Evolutionary conservation across 768 basidiomycete genomes (phyloP), one percentile per base, ranked within the genome.

Genomic region (Naematelia encephala): DNA sequence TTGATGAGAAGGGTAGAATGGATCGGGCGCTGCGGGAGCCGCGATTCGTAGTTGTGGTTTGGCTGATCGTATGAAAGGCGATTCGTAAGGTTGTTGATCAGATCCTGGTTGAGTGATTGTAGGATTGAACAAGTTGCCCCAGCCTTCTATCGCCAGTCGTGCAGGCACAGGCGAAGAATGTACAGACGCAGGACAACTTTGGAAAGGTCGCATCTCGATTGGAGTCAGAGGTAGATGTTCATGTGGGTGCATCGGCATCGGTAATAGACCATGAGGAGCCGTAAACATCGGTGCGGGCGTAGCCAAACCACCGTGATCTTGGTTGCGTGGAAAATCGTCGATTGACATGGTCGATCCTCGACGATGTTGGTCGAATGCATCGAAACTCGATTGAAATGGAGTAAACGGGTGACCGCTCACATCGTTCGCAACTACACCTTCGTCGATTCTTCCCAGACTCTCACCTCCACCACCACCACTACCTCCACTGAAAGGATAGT

Each of bases 21-120:
- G 61, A 30, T 53, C 26, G 5, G 53, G n/a, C 1, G 65, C 61
- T 3, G 65, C 65, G 1, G 65, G 65, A 2, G 57, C 58, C 2
- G 65, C 59, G 42, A 67, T 63, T n/a, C 46, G 23, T 19, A 25
- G 5, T 28, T 54, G 56, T 26, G 51, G 16, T 21, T 27, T 29
- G 12, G 51, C n/a, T 0, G 34, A 21, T 29, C 30, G 8, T 19
- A 21, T 30, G 25, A 51, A 54, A 19, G 23, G 29, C 2, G 30
- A 12, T 5, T 25, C 14, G 25, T 39, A 12, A 16, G 19, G 44
- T 11, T 45, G 23, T 19, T 46, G 27, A 23, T 11, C 49, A 12
- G 19, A 16, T 16, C 27, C 43, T 8, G 39, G 47, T n/a, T 45
- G 19, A 8, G 34, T 26, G 16, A 30, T 4, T 21, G 55, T 52